Evolutionary conservation across 345 rosid species (phyloP), one percentile per base, ranked within the genome.

Genomic region (Euphorbia peplus): DNA sequence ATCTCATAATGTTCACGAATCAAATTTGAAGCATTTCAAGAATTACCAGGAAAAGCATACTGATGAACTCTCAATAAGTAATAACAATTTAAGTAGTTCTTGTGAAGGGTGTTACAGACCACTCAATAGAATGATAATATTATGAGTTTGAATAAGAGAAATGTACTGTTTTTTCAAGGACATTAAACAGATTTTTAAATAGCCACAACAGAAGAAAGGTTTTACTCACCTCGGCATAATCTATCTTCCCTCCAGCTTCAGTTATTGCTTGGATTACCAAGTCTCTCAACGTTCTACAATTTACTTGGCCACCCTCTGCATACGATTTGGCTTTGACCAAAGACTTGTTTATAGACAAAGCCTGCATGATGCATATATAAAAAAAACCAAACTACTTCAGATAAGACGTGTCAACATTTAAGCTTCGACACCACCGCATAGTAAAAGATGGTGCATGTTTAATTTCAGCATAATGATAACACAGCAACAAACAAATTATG

Each of bases 301-400:
- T 73, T 6, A 62, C 66, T 50, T 63, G 65, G 73, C 90, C 95
- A 50, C 78, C 66, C 69, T 81, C 81, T 28, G 66, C 88, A 44
- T 60, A 72, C 66, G 75, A 81, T 78, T 84, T 88, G 71, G 89
- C 91, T 70, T 64, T 72, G 2, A 75, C 70, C 75, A 93, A 65
- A 48, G 95, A 83, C 73, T 64, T 82, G 83, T 78, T 88, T 68
- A 93, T 84, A 10, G 99, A 93, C 84, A 91, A 77, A 4, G 99
- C 96, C 99, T 91, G 79, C 71, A 56, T 28, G 19, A 72, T 4
- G 37, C 32, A 56, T 1, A 52, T 73, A 53, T 50, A 42, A n/a
- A 37, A 53, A 12, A 21, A n/a, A 37, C 13, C 47, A 12, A 39
- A 39, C 25, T 64, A n/a, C 15, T 16, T 16, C 18, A 26, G 11